phyloP scores from a whole-genome alignment of 2,329 filamentous ascomycete species.

The Monilinia fructigena region DNA sequence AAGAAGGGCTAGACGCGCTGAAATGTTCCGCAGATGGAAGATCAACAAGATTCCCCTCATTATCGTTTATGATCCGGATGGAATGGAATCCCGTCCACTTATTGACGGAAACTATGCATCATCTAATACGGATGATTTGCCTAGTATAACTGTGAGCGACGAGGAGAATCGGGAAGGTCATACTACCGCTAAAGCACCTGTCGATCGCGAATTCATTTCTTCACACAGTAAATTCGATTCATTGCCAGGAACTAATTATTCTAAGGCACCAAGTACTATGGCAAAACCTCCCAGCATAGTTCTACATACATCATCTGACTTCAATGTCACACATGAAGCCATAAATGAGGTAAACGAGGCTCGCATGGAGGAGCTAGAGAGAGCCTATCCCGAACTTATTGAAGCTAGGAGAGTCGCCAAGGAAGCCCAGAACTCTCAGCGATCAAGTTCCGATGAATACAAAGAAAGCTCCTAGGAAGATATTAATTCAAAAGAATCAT shows the following conservation, averaged over 20 bases:
- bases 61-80: background rate
- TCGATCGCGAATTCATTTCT: background rate
- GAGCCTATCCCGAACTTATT: background rate
- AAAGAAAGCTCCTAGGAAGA: background rate
- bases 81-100: background rate
- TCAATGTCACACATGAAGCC: background rate
- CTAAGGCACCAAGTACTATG: too few species aligned
- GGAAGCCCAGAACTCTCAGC: background rate
- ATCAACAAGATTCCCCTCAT: background rate
- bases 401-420: background rate
- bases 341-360: background rate
- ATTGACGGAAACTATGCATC: background rate
- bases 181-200: too few species aligned
- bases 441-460: background rate
- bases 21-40: slow-evolving; percentile 1
- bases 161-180: background rate
- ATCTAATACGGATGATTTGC: background rate
- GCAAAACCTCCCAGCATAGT: background rate
- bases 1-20: background rate
- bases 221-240: background rate
- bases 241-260: background rate
- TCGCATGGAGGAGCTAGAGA: background rate
- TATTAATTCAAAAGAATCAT: too few species aligned
- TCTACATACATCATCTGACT: background rate
- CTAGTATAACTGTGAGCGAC: background rate